Evolutionary conservation across 176 grass and related monocot species (phyloP).

Genomic region (Aegilops umbellulata): DNA sequence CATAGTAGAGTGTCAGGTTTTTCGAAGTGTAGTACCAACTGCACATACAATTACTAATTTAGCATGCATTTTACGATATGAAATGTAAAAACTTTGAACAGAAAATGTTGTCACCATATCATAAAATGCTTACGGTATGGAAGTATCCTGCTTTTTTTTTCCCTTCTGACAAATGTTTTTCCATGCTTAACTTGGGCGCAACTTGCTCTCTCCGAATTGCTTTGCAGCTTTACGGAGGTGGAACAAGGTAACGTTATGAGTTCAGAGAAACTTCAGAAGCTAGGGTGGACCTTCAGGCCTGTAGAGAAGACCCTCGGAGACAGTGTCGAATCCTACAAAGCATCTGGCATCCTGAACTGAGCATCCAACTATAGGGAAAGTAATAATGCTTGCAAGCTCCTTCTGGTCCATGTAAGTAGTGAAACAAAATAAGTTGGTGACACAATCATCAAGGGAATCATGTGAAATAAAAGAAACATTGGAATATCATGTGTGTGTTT

Average conservation of each 20-base stretch:
- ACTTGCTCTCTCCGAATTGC: neutral
- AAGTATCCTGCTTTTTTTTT: too few species aligned
- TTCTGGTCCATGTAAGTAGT: neutral
- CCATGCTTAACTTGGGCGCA: neutral
- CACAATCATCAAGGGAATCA: neutral
- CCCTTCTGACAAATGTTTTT: neutral
- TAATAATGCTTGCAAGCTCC: neutral
- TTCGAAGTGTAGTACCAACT: neutral
- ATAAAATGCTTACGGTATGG: neutral
- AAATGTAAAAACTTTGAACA: neutral
- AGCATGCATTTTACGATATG: neutral
- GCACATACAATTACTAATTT: neutral
- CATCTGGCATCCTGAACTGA: constrained; percentile 42
- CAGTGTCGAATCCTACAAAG: constrained; percentile 51
- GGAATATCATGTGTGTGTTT: neutral
- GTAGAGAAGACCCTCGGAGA: constrained; percentile 41
- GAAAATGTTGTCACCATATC: neutral
- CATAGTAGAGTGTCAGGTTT: neutral
- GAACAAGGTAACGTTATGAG: neutral
- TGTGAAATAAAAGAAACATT: neutral
- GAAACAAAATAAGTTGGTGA: neutral
- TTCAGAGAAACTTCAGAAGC: constrained; percentile 41
- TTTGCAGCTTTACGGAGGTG: constrained; percentile 46
- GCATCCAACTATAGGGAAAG: neutral
- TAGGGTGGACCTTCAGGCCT: constrained; percentile 49